These are phyloP conservation scores for Fraxinus baroniana DNA, from an alignment of 305 asterid genomes.

Conservation along the genomic window DNA sequence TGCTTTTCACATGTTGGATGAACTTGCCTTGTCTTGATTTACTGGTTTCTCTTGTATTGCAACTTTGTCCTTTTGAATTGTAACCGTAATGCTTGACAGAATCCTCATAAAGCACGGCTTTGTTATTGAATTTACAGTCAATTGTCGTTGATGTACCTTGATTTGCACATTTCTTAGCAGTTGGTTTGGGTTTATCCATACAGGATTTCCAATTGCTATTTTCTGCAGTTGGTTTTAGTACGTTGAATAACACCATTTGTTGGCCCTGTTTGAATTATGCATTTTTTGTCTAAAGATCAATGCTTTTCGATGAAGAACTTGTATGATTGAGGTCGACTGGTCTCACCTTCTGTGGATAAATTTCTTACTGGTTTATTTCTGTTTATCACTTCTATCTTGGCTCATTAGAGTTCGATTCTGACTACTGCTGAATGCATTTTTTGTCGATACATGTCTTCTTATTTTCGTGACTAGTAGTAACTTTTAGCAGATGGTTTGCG, in stretches of 20 bases:
- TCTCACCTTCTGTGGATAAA: neutral
- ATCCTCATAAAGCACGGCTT: constrained; percentile 19
- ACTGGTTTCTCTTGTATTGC: neutral
- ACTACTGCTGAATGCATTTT: neutral
- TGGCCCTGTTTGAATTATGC: neutral
- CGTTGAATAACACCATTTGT: constrained; percentile 18
- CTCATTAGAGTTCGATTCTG: neutral
- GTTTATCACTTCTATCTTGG: neutral
- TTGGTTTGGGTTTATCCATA: constrained; percentile 18
- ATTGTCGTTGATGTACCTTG: constrained; percentile 20
- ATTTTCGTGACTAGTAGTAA: neutral
- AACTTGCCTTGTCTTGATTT: neutral
- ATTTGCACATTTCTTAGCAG: constrained; percentile 21
- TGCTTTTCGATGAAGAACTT: neutral
- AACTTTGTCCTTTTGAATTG: constrained; percentile 21
- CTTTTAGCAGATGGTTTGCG: neutral
- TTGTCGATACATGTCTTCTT: neutral
- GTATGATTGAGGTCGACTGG: neutral
- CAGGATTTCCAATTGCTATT: constrained; percentile 16
- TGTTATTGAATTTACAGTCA: constrained; percentile 12
- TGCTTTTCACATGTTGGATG: neutral
- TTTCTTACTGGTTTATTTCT: neutral
- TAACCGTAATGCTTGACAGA: constrained; percentile 2
- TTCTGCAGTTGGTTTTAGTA: constrained; percentile 17
- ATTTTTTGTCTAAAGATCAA: neutral